phyloP scores from a whole-genome alignment of 768 basidiomycete genomes.

The Gloeopeniophorella convolvens region DNA sequence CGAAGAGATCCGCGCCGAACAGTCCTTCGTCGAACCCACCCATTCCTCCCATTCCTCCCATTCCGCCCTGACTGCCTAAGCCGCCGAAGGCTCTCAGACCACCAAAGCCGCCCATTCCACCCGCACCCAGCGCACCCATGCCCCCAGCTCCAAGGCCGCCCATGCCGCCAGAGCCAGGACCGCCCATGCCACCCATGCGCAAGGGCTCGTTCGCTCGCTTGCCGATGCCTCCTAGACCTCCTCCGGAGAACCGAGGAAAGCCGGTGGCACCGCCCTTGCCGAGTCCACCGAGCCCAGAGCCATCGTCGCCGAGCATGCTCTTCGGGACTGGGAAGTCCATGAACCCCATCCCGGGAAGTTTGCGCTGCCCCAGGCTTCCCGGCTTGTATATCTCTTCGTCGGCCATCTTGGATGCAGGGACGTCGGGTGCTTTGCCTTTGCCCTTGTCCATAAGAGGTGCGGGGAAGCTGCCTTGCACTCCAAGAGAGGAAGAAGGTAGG shows the following conservation, averaged over 20 bases:
- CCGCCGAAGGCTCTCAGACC: neutral
- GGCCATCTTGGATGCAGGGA: neutral
- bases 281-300: neutral
- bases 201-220: neutral
- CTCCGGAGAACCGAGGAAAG: too few relatives aligned
- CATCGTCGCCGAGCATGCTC: too few relatives aligned
- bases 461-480: neutral
- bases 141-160: neutral
- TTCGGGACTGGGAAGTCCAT: too few relatives aligned
- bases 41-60: neutral
- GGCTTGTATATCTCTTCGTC: slow-evolving; percentile 12
- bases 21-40: neutral
- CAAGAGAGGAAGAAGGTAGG: too few relatives aligned
- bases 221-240: too few relatives aligned
- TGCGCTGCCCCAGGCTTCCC: too few relatives aligned
- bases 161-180: neutral
- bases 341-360: too few relatives aligned
- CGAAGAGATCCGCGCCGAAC: neutral
- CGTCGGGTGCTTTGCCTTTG: neutral
- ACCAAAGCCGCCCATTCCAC: neutral
- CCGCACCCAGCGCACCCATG: neutral
- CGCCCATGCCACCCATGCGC: neutral
- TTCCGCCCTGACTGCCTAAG: neutral
- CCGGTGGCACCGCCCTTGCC: too few relatives aligned
- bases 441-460: neutral